These are phyloP conservation scores for Pholiota microspora DNA, from an alignment of 768 basidiomycete species.

Conservation along the genomic window DNA sequence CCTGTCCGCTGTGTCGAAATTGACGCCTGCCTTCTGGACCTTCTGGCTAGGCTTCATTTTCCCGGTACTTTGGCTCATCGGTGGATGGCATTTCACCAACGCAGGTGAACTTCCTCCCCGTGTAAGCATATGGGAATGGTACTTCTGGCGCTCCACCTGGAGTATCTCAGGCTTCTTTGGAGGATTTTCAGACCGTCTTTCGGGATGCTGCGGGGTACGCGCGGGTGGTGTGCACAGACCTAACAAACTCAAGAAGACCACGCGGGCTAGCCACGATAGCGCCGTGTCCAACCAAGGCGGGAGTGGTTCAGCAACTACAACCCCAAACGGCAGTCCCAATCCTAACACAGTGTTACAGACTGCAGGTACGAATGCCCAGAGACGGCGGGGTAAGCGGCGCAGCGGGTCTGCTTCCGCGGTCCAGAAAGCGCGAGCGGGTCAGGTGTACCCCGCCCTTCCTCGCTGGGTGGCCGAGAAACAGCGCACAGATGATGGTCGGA, in stretches of 20 bases:
- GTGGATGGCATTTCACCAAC: constrained; percentile 66
- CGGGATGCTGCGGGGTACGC: constrained; percentile 28
- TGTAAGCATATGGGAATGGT: constrained; percentile 46
- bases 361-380: constrained; percentile 4
- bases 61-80: constrained; percentile 75
- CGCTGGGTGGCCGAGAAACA: constrained; percentile 44
- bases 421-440: constrained; percentile 20
- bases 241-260: constrained; percentile 7
- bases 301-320: constrained; percentile 11
- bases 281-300: constrained; percentile 1
- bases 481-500: constrained; percentile 39
- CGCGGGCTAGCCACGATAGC: background rate
- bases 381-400: constrained; percentile 18
- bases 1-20: constrained; percentile 9
- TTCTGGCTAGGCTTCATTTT: constrained; percentile 76
- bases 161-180: constrained; percentile 13
- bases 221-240: constrained; percentile 4
- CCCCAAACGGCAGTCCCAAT: background rate
- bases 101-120: constrained; percentile 45
- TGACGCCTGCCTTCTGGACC: constrained; percentile 53
- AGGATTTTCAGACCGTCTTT: constrained; percentile 11
- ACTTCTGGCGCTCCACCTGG: constrained; percentile 38
- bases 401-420: constrained; percentile 13
- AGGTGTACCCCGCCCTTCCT: constrained; percentile 34
- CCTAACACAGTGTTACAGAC: background rate